A percentile compares a stretch with the other conserved stretches of the same genome.
Conservation (phyloP, 371 early-diverging fungal genomes). For the Mycotypha africana region DNA sequence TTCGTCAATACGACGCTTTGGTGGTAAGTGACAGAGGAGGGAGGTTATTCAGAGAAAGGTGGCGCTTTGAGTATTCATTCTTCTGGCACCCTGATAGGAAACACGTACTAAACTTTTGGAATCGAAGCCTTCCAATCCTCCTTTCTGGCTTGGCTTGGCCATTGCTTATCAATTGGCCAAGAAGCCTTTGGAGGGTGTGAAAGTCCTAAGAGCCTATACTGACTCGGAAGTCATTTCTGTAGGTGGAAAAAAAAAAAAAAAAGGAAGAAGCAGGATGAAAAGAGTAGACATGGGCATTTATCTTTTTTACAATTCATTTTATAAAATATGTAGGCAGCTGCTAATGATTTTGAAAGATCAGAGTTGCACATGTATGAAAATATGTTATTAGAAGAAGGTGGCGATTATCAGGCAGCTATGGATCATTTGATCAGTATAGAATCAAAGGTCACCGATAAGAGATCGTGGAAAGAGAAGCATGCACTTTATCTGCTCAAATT, state of each 20-base stretch:
- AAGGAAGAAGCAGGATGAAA: too few species aligned
- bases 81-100: too few species aligned
- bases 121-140: slow-evolving; percentile 62
- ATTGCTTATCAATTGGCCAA: slow-evolving; percentile 80
- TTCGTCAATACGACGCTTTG: slow-evolving; percentile 82
- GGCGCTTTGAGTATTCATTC: too few species aligned
- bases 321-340: slow-evolving; percentile 44
- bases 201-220: slow-evolving; percentile 65
- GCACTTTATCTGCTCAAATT: slow-evolving; percentile 63
- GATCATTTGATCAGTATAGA: slow-evolving; percentile 71
- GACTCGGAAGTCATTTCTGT: slow-evolving; percentile 41
- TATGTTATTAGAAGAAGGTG: slow-evolving; percentile 73
- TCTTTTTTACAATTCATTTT: neutral
- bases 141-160: slow-evolving; percentile 85
- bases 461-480: slow-evolving; percentile 69
- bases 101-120: slow-evolving; percentile 66
- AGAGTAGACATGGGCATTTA: too few species aligned
- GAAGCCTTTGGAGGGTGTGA: slow-evolving; percentile 69
- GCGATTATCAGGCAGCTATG: slow-evolving; percentile 69
- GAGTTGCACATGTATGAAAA: slow-evolving; percentile 79
- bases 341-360: slow-evolving; percentile 62
- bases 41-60: too few species aligned
- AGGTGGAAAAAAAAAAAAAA: neutral
- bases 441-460: slow-evolving; percentile 66
- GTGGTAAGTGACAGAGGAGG: slow-evolving; percentile 47